Conservation (phyloP, 2,329 filamentous ascomycete species). For the Grosmannia clavigera region DNA sequence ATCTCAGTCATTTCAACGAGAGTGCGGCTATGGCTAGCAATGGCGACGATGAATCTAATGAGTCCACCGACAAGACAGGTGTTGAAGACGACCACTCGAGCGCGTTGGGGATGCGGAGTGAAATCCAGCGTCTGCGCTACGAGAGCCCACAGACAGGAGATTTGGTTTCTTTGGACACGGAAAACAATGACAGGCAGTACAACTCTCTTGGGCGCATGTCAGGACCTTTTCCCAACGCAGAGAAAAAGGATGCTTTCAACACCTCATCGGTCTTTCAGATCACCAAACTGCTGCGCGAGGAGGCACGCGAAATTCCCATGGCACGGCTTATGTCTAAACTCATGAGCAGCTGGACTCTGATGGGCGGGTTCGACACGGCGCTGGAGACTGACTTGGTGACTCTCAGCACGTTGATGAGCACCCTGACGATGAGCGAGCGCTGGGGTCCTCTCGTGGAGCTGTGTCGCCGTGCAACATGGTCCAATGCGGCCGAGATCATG, state of each 20-base stretch:
- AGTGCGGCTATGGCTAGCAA: background rate
- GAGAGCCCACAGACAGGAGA: constrained; percentile 1
- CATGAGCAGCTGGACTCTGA: background rate
- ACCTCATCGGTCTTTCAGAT: background rate
- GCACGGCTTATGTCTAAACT: background rate
- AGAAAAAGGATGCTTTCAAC: background rate
- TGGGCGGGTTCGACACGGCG: background rate
- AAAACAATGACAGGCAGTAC: constrained; percentile 1
- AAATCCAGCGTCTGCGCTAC: constrained; percentile 7
- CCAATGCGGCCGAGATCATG: constrained; percentile 10
- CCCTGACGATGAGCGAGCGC: constrained; percentile 1
- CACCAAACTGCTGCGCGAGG: background rate
- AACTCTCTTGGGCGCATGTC: background rate
- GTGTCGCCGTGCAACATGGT: constrained; percentile 2
- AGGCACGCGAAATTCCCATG: background rate
- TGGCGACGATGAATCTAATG: background rate
- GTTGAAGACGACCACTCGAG: too few species aligned
- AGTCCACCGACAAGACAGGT: background rate
- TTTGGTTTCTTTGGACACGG: background rate
- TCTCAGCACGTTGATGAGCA: background rate
- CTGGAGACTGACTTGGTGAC: background rate
- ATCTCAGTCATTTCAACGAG: constrained; percentile 15
- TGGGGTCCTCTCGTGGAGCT: constrained; percentile 17
- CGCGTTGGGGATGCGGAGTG: background rate
- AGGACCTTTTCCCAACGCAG: background rate